Evolutionary conservation across 345 rosid species (phyloP).

Genomic region (Boechera divaricarpa): DNA sequence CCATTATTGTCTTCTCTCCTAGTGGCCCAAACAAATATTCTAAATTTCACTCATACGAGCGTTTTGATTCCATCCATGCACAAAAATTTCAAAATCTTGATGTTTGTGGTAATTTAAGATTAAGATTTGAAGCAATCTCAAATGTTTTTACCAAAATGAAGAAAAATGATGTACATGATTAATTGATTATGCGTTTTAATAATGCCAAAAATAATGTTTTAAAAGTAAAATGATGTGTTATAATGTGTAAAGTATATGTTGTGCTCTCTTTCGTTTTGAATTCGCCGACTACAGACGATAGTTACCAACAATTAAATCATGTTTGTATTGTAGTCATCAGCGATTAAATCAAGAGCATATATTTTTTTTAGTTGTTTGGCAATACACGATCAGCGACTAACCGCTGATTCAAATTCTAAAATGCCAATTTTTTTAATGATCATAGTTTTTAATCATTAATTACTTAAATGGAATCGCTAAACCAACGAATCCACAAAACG

Average conservation of each 20-base stretch:
- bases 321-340: background rate
- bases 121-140: constrained; percentile 7
- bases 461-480: background rate
- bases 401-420: no score
- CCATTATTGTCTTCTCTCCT: constrained; percentile 31
- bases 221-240: background rate
- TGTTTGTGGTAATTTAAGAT: constrained; percentile 24
- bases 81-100: background rate
- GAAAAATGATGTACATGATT: background rate
- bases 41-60: constrained; percentile 6
- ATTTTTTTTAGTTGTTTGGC: no score
- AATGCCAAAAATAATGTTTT: background rate
- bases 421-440: no score
- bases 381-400: no score
- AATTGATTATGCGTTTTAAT: background rate
- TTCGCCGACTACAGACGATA: background rate
- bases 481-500: background rate
- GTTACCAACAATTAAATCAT: background rate
- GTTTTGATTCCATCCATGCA: constrained; percentile 10
- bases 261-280: background rate
- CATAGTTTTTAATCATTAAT: background rate
- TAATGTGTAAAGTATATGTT: no score
- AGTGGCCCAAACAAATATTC: constrained; percentile 31
- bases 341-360: background rate
- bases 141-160: constrained; percentile 2